A percentile compares a stretch with the other conserved stretches of the same genome.
These are phyloP conservation scores for Leccinum disarticulatum DNA, from an alignment of 768 basidiomycete species.

Conservation along the genomic window DNA sequence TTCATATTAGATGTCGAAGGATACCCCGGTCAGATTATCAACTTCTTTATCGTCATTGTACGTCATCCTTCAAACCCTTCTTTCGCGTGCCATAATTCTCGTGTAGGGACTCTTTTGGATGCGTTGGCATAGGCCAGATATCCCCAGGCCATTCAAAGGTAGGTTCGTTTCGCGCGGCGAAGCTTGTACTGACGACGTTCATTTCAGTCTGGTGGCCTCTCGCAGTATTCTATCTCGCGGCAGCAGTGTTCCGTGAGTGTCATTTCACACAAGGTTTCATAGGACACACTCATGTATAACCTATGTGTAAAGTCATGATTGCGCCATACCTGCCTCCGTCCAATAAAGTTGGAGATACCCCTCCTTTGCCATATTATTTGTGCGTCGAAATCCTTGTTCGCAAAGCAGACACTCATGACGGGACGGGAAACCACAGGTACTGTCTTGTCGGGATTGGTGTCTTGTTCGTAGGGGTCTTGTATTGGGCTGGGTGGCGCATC, in stretches of 20 bases:
- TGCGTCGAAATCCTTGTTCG: conserved; percentile 12
- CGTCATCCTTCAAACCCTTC: conserved; percentile 10
- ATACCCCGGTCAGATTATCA: conserved; percentile 53
- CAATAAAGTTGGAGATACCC: conserved; percentile 56
- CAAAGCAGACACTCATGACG: conserved; percentile 35
- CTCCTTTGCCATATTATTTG: conserved; percentile 60
- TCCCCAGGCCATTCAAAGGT: conserved; percentile 54
- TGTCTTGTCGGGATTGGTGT: conserved; percentile 54
- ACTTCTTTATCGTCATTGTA: conserved; percentile 55
- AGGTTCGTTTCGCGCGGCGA: neutral
- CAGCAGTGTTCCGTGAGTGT: conserved; percentile 48
- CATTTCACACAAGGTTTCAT: accelerated
- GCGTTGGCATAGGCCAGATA: conserved; percentile 48
- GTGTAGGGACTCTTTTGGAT: conserved; percentile 55
- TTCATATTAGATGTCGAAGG: conserved; percentile 59
- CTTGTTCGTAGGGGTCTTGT: conserved; percentile 45
- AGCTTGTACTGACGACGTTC: neutral
- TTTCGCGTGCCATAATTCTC: neutral
- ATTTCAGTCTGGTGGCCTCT: conserved; percentile 53
- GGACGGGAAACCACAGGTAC: conserved; percentile 36
- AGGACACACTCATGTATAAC: conserved; percentile 11
- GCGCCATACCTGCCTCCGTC: conserved; percentile 56
- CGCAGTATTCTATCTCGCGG: conserved; percentile 54
- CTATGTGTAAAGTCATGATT: conserved; percentile 42
- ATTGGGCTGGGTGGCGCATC: conserved; percentile 57